Conservation (phyloP, 1,284 basidiomycete species). For the Trichosporon coremiiforme region DNA sequence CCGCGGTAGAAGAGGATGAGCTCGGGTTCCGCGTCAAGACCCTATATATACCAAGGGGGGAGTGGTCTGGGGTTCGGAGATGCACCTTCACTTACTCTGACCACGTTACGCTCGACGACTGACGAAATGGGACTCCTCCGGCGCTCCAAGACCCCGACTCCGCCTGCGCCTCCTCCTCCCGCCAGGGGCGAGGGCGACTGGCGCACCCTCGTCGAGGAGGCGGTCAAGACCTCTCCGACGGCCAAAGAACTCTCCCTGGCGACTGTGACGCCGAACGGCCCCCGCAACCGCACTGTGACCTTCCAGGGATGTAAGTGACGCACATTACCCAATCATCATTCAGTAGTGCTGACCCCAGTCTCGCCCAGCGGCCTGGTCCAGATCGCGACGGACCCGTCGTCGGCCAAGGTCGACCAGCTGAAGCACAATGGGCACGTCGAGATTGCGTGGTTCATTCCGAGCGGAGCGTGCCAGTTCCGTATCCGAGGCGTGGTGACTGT, state of each 20-base stretch:
- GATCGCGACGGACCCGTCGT: constrained; percentile 23
- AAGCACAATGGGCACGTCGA: constrained; percentile 21
- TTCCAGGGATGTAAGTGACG: constrained; percentile 25
- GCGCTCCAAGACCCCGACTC: not conserved
- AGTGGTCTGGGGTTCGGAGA: not conserved
- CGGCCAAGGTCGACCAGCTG: constrained; percentile 22
- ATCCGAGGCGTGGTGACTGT: constrained; percentile 25
- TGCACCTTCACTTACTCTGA: not conserved
- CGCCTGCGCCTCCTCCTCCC: not conserved
- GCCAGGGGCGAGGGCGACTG: not conserved
- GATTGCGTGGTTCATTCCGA: constrained; percentile 26
- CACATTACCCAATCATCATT: no score
- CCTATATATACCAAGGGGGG: not conserved
- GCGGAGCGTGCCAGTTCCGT: constrained; percentile 27
- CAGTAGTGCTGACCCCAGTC: not conserved
- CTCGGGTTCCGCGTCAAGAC: not conserved
- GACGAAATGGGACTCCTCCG: not conserved
- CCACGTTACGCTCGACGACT: not conserved
- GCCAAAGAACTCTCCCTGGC: constrained; percentile 21
- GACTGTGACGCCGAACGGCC: not conserved
- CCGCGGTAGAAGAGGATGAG: not conserved
- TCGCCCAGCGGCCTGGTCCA: constrained; percentile 22
- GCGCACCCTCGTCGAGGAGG: constrained; percentile 21
- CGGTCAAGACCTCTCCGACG: constrained; percentile 14
- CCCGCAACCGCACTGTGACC: constrained; percentile 20